Evolutionary conservation across 2,329 filamentous ascomycete genomes (phyloP).

Genomic region (Colletotrichum sp.): DNA sequence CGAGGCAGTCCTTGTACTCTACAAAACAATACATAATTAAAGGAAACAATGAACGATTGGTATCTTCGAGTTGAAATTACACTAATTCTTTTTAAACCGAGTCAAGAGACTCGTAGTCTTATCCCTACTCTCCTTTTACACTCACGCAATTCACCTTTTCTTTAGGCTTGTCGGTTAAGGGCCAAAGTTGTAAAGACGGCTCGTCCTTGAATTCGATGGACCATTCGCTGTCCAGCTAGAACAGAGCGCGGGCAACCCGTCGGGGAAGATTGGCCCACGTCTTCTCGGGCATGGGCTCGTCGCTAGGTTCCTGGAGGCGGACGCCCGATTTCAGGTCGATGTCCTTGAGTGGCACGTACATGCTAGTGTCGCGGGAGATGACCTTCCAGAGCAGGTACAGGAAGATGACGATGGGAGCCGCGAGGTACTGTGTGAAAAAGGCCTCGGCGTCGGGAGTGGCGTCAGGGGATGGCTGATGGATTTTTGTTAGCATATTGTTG

Average conservation of each 20-base stretch:
- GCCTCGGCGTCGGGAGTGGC: slow-evolving; percentile 40
- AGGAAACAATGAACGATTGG: neutral
- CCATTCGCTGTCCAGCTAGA: slow-evolving; percentile 27
- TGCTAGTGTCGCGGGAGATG: slow-evolving; percentile 54
- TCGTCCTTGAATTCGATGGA: neutral
- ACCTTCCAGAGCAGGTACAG: slow-evolving; percentile 73
- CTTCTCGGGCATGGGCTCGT: slow-evolving; percentile 33
- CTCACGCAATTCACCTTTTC: neutral
- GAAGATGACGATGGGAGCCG: slow-evolving; percentile 56
- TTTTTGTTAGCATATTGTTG: slow-evolving; percentile 16
- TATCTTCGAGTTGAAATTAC: neutral
- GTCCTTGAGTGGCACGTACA: slow-evolving; percentile 59
- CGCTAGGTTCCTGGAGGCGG: slow-evolving; percentile 57
- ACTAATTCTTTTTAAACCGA: neutral
- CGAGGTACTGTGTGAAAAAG: slow-evolving; percentile 66
- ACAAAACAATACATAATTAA: neutral
- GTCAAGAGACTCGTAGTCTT: neutral
- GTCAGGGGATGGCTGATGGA: slow-evolving; percentile 33
- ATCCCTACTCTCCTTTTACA: neutral
- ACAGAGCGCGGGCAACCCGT: slow-evolving; percentile 36
- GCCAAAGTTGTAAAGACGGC: neutral
- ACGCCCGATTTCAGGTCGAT: slow-evolving; percentile 67
- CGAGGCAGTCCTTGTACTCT: neutral
- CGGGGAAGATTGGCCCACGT: slow-evolving; percentile 39
- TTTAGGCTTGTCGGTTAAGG: neutral